Conservation (phyloP, 805 yeast genomes). For the Tetrapisispora fleetii region DNA sequence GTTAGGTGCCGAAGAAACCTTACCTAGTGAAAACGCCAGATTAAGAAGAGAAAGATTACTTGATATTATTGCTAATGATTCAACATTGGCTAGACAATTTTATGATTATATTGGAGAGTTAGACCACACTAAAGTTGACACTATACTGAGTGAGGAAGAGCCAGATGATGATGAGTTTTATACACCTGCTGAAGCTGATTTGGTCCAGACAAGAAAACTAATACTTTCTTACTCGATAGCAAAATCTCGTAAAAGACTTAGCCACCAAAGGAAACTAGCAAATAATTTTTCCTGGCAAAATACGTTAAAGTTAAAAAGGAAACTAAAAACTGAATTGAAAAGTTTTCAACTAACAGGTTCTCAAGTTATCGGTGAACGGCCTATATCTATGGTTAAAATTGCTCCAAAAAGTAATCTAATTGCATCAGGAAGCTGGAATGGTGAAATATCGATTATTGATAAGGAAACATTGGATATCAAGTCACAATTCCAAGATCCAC, state of each 20-base stretch:
- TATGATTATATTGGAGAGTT: not conserved
- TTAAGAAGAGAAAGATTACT: constrained; percentile 54
- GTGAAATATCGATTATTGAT: constrained; percentile 47
- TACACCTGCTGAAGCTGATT: constrained; percentile 60
- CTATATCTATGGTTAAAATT: constrained; percentile 50
- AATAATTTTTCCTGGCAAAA: constrained; percentile 31
- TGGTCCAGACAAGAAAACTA: constrained; percentile 41
- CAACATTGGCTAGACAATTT: constrained; percentile 15
- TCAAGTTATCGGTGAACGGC: constrained; percentile 59
- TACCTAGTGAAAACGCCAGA: constrained; percentile 49
- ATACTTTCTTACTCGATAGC: constrained; percentile 45
- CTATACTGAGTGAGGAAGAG: constrained; percentile 10
- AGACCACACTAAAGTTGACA: constrained; percentile 6
- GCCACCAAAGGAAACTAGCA: constrained; percentile 25
- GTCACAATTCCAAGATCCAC: constrained; percentile 11
- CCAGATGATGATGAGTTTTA: constrained; percentile 69
- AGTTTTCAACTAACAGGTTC: constrained; percentile 47
- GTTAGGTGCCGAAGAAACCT: constrained; percentile 47
- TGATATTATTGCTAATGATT: constrained; percentile 32
- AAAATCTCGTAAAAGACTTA: constrained; percentile 36
- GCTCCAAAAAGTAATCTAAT: constrained; percentile 31
- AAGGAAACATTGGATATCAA: constrained; percentile 29
- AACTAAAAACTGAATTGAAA: constrained; percentile 27
- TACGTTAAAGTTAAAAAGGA: constrained; percentile 40
- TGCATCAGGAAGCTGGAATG: constrained; percentile 81